These are phyloP conservation scores for Geosmithia morbida DNA, from an alignment of 2,329 filamentous ascomycete species.

Conservation along the genomic window DNA sequence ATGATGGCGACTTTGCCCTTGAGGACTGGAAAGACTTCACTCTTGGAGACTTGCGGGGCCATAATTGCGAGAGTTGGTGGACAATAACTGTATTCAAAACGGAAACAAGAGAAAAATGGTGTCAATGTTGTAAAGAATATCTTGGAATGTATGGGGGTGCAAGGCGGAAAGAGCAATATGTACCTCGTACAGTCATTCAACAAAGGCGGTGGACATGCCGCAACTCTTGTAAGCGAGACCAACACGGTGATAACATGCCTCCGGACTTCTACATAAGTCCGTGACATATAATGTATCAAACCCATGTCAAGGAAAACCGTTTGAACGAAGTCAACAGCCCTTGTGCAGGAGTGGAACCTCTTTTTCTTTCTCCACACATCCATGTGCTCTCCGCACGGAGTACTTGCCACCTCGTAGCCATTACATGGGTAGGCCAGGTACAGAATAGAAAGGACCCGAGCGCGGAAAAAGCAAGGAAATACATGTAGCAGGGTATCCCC, in stretches of 20 bases:
- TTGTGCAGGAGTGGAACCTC: not conserved
- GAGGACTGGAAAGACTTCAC: slow-evolving; percentile 6
- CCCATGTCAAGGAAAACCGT: too few species aligned
- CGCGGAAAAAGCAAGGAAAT: too few species aligned
- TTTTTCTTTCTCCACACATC: not conserved
- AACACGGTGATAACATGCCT: not conserved
- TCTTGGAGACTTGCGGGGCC: slow-evolving; percentile 5
- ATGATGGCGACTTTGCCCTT: slow-evolving; percentile 14
- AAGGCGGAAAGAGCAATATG: not conserved
- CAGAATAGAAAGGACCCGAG: not conserved
- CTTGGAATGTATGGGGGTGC: not conserved
- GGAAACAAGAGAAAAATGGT: not conserved
- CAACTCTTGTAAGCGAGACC: not conserved
- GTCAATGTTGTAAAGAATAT: not conserved
- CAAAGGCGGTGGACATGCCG: not conserved
- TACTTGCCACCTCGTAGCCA: not conserved
- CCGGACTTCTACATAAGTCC: not conserved
- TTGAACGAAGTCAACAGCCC: not conserved
- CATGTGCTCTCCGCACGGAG: not conserved
- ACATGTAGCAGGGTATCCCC: too few species aligned
- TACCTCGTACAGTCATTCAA: not conserved
- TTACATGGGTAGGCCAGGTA: too few species aligned
- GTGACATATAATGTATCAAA: not conserved
- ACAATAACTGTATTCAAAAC: not conserved
- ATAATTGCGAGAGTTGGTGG: not conserved